These are phyloP conservation scores for Aureobasidium sp. DNA, from an alignment of 2,329 filamentous ascomycete genomes.

Conservation along the genomic window DNA sequence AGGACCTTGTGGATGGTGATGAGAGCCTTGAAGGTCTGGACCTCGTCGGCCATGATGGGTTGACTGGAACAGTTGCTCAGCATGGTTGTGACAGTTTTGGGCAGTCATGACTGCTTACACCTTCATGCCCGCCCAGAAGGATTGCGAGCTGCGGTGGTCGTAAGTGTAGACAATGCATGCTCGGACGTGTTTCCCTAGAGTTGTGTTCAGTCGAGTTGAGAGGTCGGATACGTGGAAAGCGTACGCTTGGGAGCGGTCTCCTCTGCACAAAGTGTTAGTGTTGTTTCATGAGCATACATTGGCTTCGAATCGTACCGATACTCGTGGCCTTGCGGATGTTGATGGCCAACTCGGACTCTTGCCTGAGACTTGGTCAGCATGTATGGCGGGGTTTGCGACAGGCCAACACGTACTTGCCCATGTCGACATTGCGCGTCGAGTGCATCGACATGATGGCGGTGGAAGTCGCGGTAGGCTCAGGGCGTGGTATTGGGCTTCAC, in stretches of 20 bases:
- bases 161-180: constrained; percentile 98
- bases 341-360: constrained; percentile 57
- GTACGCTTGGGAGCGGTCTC: constrained; percentile 62
- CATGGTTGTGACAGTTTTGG: background rate
- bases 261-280: constrained; percentile 36
- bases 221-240: background rate
- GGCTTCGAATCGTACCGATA: constrained; percentile 41
- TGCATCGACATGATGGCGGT: constrained; percentile 27
- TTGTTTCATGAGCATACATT: constrained; percentile 2
- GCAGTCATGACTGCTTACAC: constrained; percentile 55
- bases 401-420: constrained; percentile 49
- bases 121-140: constrained; percentile 98
- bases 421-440: constrained; percentile 49
- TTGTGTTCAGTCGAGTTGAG: constrained; percentile 25
- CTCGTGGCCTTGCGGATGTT: constrained; percentile 63
- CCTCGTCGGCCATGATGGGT: constrained; percentile 95
- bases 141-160: constrained; percentile 92
- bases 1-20: constrained; percentile 97
- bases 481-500: background rate
- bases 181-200: constrained; percentile 80
- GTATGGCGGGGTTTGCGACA: constrained; percentile 29
- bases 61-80: constrained; percentile 51
- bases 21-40: constrained; percentile 97
- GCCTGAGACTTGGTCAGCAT: constrained; percentile 33
- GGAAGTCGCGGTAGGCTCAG: background rate